Conservation (phyloP, 495 filamentous ascomycete genomes). For the Hypoxylon lienhwacheense region DNA sequence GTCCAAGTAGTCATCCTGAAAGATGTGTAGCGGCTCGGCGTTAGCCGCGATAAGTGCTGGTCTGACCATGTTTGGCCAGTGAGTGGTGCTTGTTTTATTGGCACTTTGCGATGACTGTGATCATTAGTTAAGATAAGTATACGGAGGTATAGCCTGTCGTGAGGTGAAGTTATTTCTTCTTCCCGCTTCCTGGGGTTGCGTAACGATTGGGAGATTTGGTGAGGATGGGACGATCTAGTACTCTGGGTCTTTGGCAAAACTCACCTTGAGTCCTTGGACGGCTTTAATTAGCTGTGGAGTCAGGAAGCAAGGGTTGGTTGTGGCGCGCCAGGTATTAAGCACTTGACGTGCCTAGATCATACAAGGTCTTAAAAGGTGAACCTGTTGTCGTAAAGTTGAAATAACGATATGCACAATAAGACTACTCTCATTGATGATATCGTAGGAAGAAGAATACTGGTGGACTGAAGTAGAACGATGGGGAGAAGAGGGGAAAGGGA, state of each 20-base stretch:
- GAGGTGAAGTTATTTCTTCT: constrained; percentile 12
- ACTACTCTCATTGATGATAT: constrained; percentile 18
- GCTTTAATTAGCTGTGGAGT: constrained; percentile 40
- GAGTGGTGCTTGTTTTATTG: constrained; percentile 4
- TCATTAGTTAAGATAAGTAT: constrained; percentile 11
- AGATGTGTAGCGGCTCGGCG: constrained; percentile 62
- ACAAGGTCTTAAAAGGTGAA: constrained; percentile 34
- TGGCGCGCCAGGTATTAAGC: constrained; percentile 37
- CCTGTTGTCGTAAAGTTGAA: constrained; percentile 25
- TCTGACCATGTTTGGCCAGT: constrained; percentile 48
- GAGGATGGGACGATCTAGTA: constrained; percentile 35
- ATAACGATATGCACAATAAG: constrained; percentile 30
- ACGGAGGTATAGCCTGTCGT: constrained; percentile 6
- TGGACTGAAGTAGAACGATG: constrained; percentile 7
- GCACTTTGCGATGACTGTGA: constrained; percentile 16
- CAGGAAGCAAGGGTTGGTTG: constrained; percentile 37
- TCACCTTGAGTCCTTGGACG: constrained; percentile 33
- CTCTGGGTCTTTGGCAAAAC: constrained; percentile 23
- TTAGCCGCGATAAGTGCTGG: constrained; percentile 62
- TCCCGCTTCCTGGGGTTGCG: constrained; percentile 17
- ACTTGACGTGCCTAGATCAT: constrained; percentile 28
- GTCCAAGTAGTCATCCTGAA: constrained; percentile 59
- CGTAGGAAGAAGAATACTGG: neutral
- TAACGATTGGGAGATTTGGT: constrained; percentile 25
- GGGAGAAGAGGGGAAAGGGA: constrained; percentile 12